Evolutionary conservation across 208 protist genomes (phyloP).

Genomic region (Acanthamoeba pearcei): DNA sequence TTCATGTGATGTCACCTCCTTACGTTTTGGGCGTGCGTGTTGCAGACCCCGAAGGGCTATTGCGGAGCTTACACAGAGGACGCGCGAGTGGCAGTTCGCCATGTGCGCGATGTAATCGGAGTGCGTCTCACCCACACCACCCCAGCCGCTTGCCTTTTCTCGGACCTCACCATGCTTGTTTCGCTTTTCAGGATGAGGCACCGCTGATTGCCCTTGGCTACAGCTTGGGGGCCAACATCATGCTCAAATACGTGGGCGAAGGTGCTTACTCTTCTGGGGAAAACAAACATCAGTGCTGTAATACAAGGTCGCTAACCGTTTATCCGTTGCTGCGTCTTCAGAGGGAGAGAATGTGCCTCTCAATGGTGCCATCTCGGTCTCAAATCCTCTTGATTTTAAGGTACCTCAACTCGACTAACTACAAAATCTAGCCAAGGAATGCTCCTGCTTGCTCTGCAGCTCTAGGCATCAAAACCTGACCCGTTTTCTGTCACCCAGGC

Average conservation of each 20-base stretch:
- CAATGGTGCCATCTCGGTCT: slow-evolving; percentile 25
- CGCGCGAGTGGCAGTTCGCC: slow-evolving; percentile 4
- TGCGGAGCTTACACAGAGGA: slow-evolving; percentile 62
- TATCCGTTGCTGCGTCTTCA: not conserved
- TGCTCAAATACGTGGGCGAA: slow-evolving; percentile 70
- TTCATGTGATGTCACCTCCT: not conserved
- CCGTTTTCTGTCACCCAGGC: not conserved
- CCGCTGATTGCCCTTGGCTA: slow-evolving; percentile 53
- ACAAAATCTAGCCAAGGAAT: too few species aligned
- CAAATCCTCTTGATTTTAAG: slow-evolving; percentile 47
- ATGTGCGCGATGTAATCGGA: slow-evolving; percentile 13
- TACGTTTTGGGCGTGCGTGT: not conserved
- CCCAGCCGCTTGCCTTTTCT: not conserved
- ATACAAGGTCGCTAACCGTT: too few species aligned
- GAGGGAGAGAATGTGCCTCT: slow-evolving; percentile 20
- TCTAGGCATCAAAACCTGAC: not conserved
- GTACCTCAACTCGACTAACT: not conserved
- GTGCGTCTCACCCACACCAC: not conserved
- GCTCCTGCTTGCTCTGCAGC: too few species aligned
- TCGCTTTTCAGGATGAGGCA: not conserved
- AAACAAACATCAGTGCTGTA: too few species aligned
- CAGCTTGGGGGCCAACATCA: slow-evolving; percentile 63
- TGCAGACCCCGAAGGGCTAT: slow-evolving; percentile 48
- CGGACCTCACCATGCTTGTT: not conserved
- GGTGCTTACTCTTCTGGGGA: not conserved